Conservation (phyloP, 225 moss, liverwort and hornwort genomes). For the Bryum argenteum region DNA sequence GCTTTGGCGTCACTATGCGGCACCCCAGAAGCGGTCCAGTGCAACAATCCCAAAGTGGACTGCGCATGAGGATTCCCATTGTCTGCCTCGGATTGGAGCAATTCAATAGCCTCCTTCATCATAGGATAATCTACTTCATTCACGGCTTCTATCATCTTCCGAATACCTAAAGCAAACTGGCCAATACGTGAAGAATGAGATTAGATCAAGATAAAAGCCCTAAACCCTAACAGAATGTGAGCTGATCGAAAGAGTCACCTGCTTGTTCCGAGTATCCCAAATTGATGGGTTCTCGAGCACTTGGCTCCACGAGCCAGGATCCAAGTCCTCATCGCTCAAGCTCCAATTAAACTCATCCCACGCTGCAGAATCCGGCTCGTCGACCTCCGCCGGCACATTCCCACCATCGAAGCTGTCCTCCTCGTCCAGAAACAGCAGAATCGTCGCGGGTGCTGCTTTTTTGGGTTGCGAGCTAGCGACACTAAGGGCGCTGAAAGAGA, state of each 20-base stretch:
- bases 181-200: slow-evolving; percentile 11
- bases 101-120: slow-evolving; percentile 62
- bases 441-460: slow-evolving; percentile 30
- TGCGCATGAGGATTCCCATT: slow-evolving; percentile 85
- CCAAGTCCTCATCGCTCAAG: slow-evolving; percentile 75
- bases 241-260: slow-evolving; percentile 25
- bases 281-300: slow-evolving; percentile 55
- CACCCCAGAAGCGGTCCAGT: slow-evolving; percentile 75
- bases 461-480: slow-evolving; percentile 21
- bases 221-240: neutral
- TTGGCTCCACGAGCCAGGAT: slow-evolving; percentile 89
- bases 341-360: slow-evolving; percentile 89
- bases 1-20: slow-evolving; percentile 68
- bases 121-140: slow-evolving; percentile 66
- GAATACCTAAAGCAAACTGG: slow-evolving; percentile 71
- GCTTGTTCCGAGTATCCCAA: slow-evolving; percentile 40
- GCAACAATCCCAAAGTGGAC: slow-evolving; percentile 86
- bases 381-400: slow-evolving; percentile 40
- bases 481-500: slow-evolving; percentile 25
- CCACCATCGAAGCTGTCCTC: slow-evolving; percentile 38
- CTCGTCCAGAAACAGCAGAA: slow-evolving; percentile 34
- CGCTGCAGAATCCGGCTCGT: slow-evolving; percentile 50
- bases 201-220: slow-evolving; percentile 6
- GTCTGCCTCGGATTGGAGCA: slow-evolving; percentile 65
- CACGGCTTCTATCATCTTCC: slow-evolving; percentile 74